Evolutionary conservation across 176 grass and related monocot genomes (phyloP), one percentile per base, ranked within the genome.

Genomic region (Bonia amplexicaulis): DNA sequence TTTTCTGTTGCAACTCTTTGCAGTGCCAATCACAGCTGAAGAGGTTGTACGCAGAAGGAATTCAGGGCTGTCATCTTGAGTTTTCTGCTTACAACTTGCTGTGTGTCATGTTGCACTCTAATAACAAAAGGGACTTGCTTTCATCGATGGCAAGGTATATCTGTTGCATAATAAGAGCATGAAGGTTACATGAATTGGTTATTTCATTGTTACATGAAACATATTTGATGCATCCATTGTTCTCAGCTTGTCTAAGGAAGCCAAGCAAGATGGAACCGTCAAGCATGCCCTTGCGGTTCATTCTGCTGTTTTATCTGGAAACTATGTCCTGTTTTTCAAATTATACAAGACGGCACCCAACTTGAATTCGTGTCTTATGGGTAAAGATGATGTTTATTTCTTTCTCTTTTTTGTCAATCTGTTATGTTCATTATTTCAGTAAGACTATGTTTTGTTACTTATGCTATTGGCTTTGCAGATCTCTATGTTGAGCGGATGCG

Each of bases 21-120:
- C 92, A 97, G 95, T 97, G 95, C 71, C 95, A 97, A 58, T 97
- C 91, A 7, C 95, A 97, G 64, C 67, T 97, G 84, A 93, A 88
- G 70, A 93, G 89, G 69, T 90, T 95, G 84, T 97, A 97, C 53
- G 61, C 74, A 9, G 95, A 92, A 87, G 90, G 92, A 57, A 82
- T 97, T 59, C 78, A 90, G 42, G 95, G 95, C 15, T 91, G 92
- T 78, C 59, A 88, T 73, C 73, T 93, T 66, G 92, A 97, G 90
- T 97, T 97, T 45, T 91, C 95, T 73, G 92, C 92, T 62, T 97
- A 97, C 79, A 92, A 93, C 85, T 89, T 97, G 74, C 55, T 97
- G 41, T 94, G 84, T 55, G 82, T 90, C 63, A 88, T 89, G 82
- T 82, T 95, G 62, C 95, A 97, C 86, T 85, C 92, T 75, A 91